phyloP scores from a whole-genome alignment of 1,139 yeast species.

The Tardiomyces depauwii region DNA sequence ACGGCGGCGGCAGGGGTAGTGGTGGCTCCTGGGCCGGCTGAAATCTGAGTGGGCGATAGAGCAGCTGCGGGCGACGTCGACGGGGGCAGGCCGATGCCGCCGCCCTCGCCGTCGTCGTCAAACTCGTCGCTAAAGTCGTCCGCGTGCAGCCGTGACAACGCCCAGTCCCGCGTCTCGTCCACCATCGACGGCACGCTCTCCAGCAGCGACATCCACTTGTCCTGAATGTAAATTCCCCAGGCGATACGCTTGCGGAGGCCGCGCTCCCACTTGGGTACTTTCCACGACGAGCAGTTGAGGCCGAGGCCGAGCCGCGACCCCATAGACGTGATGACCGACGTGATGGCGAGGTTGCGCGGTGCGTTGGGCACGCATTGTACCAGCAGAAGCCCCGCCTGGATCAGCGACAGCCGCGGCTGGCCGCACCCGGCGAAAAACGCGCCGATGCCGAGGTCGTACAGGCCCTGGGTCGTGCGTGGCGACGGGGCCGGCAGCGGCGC shows the following conservation, averaged over 20 bases:
- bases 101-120: slow-evolving; percentile 32
- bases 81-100: slow-evolving; percentile 41
- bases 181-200: slow-evolving; percentile 74
- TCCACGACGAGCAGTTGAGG: slow-evolving; percentile 77
- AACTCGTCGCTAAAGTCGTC: slow-evolving; percentile 23
- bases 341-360: slow-evolving; percentile 70
- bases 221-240: slow-evolving; percentile 89
- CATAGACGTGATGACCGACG: slow-evolving; percentile 76
- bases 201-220: slow-evolving; percentile 72
- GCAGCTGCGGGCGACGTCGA: background rate
- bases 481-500: slow-evolving; percentile 9
- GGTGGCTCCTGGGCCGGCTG: background rate
- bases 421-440: slow-evolving; percentile 31
- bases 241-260: slow-evolving; percentile 74
- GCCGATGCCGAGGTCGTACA: slow-evolving; percentile 28
- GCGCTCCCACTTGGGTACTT: slow-evolving; percentile 86
- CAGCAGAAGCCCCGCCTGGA: slow-evolving; percentile 35
- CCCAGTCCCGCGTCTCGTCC: slow-evolving; percentile 21
- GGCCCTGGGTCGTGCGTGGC: slow-evolving; percentile 1
- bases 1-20: background rate
- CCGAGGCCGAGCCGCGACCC: slow-evolving; percentile 85
- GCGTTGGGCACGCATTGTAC: slow-evolving; percentile 32
- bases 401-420: slow-evolving; percentile 33
- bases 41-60: background rate
- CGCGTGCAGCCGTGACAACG: slow-evolving; percentile 14